Base-by-base conservation (phyloP, 306 rosid genomes). In the Prunus dulcis region DNA sequence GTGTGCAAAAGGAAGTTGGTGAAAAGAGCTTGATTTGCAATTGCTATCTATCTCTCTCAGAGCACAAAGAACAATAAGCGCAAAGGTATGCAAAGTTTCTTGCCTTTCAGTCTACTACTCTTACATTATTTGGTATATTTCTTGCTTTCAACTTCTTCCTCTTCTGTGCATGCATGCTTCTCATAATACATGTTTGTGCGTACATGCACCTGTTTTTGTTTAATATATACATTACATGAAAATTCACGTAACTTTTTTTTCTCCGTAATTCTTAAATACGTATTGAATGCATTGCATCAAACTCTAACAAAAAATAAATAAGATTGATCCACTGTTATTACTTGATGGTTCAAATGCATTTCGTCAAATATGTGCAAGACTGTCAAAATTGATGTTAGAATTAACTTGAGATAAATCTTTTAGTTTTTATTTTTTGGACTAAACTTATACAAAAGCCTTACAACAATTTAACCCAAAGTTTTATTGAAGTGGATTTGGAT, bases 401-500 rank as follows among this genome's bases (percentile, higher is more conserved):
- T 32, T 32, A 32, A 32, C 38, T 4, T 32, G 0, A 32, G 6
- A 32, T 5, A 32, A 32, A 32, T 32, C 38, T 5, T 32, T 32
- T 32, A 5, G 0, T 32, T 0, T 32, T 0, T 32, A 0, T 32
- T 32, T 5, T 32, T 0, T 4, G 5, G 1, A 0, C 7, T 0
- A 32, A 32, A 32, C 7, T 32, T 32, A 5, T 32, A 32, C 38
- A 5, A 32, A 32, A 32, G 38, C 7, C 38, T 5, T 0, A 1
- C 38, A 32, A 32, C 38, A 32, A 32, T 32, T 32, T 32, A 32
- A 5, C 7, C 38, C 38, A 0, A 32, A 32, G 38, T 32, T 32
- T 32, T 4, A 32, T 32, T 32, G 7, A 32, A 5, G 38, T 32
- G 38, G 38, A 32, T 32, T 38, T 38, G 9, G 9, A 38, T 38